Percentiles rank a stretch among this genome's conserved stretches.
Conservation (phyloP, 805 yeast species). For the Yarrowia sp. region DNA sequence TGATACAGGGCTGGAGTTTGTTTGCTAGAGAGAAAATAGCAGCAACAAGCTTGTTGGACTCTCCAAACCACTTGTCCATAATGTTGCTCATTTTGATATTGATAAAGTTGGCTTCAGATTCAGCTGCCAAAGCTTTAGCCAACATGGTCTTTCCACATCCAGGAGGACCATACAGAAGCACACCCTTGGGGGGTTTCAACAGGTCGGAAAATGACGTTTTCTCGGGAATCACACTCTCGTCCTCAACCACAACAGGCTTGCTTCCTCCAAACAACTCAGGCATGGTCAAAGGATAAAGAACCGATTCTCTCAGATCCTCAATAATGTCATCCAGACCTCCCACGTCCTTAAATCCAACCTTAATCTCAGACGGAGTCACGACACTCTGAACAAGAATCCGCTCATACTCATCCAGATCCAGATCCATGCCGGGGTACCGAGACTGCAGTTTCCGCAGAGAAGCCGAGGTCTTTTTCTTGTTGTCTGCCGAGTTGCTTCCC, state of each 20-base stretch:
- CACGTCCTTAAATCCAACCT: constrained; percentile 71
- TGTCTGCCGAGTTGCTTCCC: constrained; percentile 52
- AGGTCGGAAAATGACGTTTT: constrained; percentile 40
- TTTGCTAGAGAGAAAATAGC: constrained; percentile 88
- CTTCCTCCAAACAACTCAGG: constrained; percentile 31
- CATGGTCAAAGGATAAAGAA: constrained; percentile 74
- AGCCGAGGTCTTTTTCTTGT: constrained; percentile 58
- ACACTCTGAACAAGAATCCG: constrained; percentile 71
- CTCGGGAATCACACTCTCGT: background rate
- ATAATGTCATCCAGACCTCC: constrained; percentile 86
- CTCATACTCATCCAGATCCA: constrained; percentile 71
- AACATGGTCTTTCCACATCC: constrained; percentile 98
- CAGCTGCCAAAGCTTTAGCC: constrained; percentile 91
- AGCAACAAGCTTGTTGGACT: constrained; percentile 87
- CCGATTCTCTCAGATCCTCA: constrained; percentile 83
- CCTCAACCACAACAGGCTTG: background rate
- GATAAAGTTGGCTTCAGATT: constrained; percentile 86
- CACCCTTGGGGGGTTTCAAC: constrained; percentile 92
- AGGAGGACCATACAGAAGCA: constrained; percentile 89
- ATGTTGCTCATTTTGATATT: constrained; percentile 89
- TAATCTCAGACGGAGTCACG: constrained; percentile 79
- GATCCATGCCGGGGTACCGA: constrained; percentile 55
- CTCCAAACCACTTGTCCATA: constrained; percentile 98
- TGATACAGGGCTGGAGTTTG: constrained; percentile 89
- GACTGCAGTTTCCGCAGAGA: constrained; percentile 57